phyloP scores from a whole-genome alignment of 306 rosid species.

The Hylodesmum podocarpum region DNA sequence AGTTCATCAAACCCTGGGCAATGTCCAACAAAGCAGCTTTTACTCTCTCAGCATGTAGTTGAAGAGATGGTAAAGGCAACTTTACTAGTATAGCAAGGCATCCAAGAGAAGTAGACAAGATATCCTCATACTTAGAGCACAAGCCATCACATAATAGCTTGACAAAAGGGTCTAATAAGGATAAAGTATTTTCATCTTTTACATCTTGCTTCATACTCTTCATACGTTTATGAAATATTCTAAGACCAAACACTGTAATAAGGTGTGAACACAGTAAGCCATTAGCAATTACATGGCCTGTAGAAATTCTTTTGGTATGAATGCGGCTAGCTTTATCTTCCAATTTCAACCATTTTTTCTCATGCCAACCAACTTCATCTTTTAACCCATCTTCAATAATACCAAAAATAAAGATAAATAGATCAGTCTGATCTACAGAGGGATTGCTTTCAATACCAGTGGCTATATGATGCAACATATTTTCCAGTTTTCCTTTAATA shows the following conservation, averaged over 20 bases:
- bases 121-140: conserved; percentile 83
- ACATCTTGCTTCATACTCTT: conserved; percentile 58
- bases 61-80: conserved; percentile 77
- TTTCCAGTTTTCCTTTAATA: conserved; percentile 73
- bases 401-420: conserved; percentile 63
- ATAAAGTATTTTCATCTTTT: conserved; percentile 42
- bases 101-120: conserved; percentile 70
- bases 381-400: conserved; percentile 78
- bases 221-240: conserved; percentile 64
- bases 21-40: conserved; percentile 69
- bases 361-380: conserved; percentile 53
- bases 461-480: conserved; percentile 74
- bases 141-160: conserved; percentile 58
- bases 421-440: conserved; percentile 74
- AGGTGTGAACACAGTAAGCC: conserved; percentile 72
- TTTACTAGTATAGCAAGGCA: conserved; percentile 74
- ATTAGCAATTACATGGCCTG: conserved; percentile 42
- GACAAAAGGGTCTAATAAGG: conserved; percentile 83
- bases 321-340: conserved; percentile 28
- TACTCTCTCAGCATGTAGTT: conserved; percentile 64
- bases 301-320: conserved; percentile 43
- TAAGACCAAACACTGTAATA: conserved; percentile 76
- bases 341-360: conserved; percentile 30
- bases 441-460: conserved; percentile 82
- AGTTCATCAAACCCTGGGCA: conserved; percentile 58